These are phyloP conservation scores for Coniochaeta prunicola DNA, from an alignment of 2,329 filamentous ascomycete species.

Conservation along the genomic window DNA sequence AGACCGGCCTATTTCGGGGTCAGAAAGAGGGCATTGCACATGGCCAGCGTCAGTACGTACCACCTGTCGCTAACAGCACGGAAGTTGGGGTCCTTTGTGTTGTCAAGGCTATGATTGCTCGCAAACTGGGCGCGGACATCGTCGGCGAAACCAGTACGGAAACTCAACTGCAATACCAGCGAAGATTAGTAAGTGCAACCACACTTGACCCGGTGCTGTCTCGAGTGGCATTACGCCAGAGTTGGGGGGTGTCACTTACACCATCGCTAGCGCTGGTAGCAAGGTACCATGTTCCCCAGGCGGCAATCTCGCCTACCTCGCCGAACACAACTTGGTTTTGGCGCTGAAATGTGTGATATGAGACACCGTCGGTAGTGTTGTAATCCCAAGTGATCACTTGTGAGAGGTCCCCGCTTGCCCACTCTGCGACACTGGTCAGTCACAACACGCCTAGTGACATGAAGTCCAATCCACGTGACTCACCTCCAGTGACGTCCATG, in stretches of 20 bases:
- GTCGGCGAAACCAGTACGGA: slow-evolving; percentile 60
- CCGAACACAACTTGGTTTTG: slow-evolving; percentile 57
- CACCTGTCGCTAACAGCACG: slow-evolving; percentile 60
- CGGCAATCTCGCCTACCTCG: slow-evolving; percentile 62
- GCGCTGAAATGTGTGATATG: slow-evolving; percentile 58
- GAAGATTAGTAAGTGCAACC: slow-evolving; percentile 9
- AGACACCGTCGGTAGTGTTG: slow-evolving; percentile 39
- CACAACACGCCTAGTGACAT: neutral
- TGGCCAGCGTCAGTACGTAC: slow-evolving; percentile 15
- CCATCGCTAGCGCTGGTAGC: slow-evolving; percentile 51
- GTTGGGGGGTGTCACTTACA: slow-evolving; percentile 24
- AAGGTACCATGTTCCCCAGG: slow-evolving; percentile 79
- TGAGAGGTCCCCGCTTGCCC: slow-evolving; percentile 55
- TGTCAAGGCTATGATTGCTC: slow-evolving; percentile 52
- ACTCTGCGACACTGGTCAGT: slow-evolving; percentile 43
- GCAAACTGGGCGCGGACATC: slow-evolving; percentile 62
- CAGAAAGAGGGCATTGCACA: neutral
- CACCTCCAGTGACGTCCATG: slow-evolving; percentile 63
- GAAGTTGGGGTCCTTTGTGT: slow-evolving; percentile 57
- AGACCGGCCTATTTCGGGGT: slow-evolving; percentile 56
- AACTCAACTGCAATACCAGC: slow-evolving; percentile 43
- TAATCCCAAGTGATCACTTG: slow-evolving; percentile 57
- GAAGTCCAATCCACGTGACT: slow-evolving; percentile 13
- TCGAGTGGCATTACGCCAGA: neutral
- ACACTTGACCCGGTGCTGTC: neutral